Evolutionary conservation across 148 eudicot species (phyloP).

Genomic region (Bassia scoparia): DNA sequence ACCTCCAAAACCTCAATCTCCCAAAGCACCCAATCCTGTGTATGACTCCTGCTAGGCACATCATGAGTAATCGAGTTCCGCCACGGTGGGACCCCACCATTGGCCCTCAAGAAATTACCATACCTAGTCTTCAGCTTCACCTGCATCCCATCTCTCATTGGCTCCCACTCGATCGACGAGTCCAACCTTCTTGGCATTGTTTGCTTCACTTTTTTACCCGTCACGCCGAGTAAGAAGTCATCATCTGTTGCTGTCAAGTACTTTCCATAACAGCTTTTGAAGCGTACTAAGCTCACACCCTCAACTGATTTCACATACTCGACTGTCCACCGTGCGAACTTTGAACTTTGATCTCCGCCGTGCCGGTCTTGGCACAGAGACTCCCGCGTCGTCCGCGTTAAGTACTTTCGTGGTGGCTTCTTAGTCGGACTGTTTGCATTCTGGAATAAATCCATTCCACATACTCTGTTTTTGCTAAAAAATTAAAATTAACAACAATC

Average conservation of each 20-base stretch:
- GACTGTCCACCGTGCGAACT: conserved; percentile 54
- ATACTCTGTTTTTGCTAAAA: neutral
- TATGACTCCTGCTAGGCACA: conserved; percentile 68
- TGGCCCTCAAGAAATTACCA: conserved; percentile 76
- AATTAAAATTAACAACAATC: too few relatives aligned
- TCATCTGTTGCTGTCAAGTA: conserved; percentile 68
- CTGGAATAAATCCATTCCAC: conserved; percentile 33
- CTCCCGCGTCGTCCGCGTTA: conserved; percentile 53
- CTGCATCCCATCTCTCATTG: conserved; percentile 55
- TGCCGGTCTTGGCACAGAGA: conserved; percentile 56
- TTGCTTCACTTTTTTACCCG: conserved; percentile 66
- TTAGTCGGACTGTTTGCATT: conserved; percentile 53
- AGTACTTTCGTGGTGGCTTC: conserved; percentile 65
- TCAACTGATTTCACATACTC: conserved; percentile 46
- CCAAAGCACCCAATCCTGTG: conserved; percentile 73
- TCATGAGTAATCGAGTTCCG: conserved; percentile 87
- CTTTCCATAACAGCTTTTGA: conserved; percentile 55
- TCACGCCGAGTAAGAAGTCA: conserved; percentile 51
- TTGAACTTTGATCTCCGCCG: conserved; percentile 37
- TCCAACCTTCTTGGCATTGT: conserved; percentile 42
- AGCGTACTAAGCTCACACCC: conserved; percentile 32
- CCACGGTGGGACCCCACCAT: conserved; percentile 87
- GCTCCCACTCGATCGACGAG: conserved; percentile 84
- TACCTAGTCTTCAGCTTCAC: conserved; percentile 60
- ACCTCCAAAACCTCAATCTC: conserved; percentile 59